Evolutionary conservation across 179 eudicot genomes (phyloP).

Genomic region (Carnegiea gigantea): DNA sequence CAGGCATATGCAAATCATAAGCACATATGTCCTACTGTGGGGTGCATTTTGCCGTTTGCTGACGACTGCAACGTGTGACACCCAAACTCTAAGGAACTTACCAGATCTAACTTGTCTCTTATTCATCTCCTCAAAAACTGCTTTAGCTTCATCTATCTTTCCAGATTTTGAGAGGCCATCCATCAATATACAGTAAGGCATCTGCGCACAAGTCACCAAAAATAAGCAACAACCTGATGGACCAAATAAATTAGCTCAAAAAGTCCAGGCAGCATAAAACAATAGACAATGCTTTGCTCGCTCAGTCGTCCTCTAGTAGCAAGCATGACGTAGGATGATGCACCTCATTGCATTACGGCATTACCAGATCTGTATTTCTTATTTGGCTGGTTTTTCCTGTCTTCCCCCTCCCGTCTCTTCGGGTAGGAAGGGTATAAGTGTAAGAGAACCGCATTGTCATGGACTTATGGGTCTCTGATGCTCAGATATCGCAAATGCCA

Average conservation of each 20-base stretch:
- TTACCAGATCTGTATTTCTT: neutral
- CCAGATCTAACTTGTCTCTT: constrained; percentile 65
- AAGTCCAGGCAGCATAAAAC: neutral
- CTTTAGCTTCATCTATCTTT: constrained; percentile 63
- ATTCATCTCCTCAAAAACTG: constrained; percentile 64
- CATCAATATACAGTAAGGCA: constrained; percentile 89
- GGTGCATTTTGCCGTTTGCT: neutral
- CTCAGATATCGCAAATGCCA: neutral
- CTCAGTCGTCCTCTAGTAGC: neutral
- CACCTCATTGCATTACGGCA: neutral
- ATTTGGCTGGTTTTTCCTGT: neutral
- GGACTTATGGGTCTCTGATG: neutral
- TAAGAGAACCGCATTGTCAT: neutral
- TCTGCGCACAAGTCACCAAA: constrained; percentile 46
- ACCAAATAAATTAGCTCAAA: neutral
- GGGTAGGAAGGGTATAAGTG: no score
- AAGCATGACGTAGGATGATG: neutral
- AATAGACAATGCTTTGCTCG: neutral
- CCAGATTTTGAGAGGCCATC: constrained; percentile 91
- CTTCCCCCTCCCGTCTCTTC: no score
- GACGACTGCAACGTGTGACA: neutral
- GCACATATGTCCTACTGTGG: neutral
- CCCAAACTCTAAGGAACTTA: constrained; percentile 22
- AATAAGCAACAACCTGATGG: neutral
- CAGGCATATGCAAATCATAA: neutral